Base-by-base conservation (phyloP, 148 eudicot genomes). In the Agrostemma githago region DNA sequence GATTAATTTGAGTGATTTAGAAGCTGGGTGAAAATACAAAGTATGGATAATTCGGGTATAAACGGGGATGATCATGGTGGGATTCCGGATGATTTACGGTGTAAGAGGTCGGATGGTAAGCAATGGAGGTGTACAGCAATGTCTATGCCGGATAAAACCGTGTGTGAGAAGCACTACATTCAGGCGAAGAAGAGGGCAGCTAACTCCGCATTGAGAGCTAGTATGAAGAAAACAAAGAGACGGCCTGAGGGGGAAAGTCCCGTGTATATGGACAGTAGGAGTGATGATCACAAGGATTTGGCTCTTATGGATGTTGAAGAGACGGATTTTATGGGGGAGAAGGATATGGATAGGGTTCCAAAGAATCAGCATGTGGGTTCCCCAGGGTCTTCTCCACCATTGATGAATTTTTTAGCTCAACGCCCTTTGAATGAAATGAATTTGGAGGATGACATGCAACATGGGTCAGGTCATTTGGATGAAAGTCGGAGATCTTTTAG, bases 161-260 rank as follows among this genome's bases (percentile, higher is more conserved):
- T 91, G 20, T 94, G 98, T 67, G 98, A 94, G 78, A 94, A 94
- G 84, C 98, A 94, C 79, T 94, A 94, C 79, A 84, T 89, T 76
- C 98, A 94, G 82, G 98, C 98, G 5, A 91, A 94, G 81, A 94
- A 91, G 84, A 94, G 98, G 85, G 98, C 97, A 41, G 98, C 97
- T 19, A 91, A 86, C 82, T 94, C 97, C 76, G 97, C 98, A 2
- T 43, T 89, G 81, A 85, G 93, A 79, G 98, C 98, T 60, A 94
- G 87, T 73, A 59, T 91, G 60, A 91, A 91, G 80, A 91, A 88
- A 76, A 86, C 88, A 2, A 94, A 86, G 85, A 82, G 96, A 61
- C 88, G 82, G 73, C 79, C 91, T 63, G 11, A 74, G 39, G 96
- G 87, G 26, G 96, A 87, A 54, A 79, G 84, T 77, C 88, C 88